A percentile compares a stretch with the other conserved stretches of the same genome.
Conservation (phyloP, 2,329 filamentous ascomycete genomes). For the Myriosclerotinia scirpicola region DNA sequence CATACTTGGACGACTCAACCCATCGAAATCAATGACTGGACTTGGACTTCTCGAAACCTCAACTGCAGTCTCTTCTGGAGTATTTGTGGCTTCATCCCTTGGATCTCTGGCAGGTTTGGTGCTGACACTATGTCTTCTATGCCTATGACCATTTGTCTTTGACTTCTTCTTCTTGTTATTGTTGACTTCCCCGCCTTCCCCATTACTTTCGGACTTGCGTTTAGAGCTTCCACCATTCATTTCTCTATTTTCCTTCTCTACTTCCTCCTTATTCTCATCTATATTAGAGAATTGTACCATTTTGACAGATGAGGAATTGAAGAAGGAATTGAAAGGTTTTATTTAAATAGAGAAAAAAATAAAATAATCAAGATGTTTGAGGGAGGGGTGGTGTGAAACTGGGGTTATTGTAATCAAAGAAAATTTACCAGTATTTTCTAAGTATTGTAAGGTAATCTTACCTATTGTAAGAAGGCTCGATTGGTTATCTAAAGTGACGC, state of each 20-base stretch:
- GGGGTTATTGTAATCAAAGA: conserved; percentile 12
- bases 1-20: conserved; percentile 59
- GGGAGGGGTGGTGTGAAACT: not conserved
- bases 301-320: not conserved
- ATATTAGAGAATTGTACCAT: conserved; percentile 36
- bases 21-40: conserved; percentile 62
- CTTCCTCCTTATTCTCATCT: conserved; percentile 23
- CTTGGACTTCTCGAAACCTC: conserved; percentile 49
- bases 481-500: not conserved
- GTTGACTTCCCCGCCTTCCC: conserved; percentile 15
- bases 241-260: conserved; percentile 5
- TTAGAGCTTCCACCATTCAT: conserved; percentile 17
- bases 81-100: conserved; percentile 48
- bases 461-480: not conserved
- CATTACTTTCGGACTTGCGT: conserved; percentile 13
- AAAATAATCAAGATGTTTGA: not conserved
- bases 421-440: conserved; percentile 11
- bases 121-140: conserved; percentile 55
- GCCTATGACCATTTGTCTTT: conserved; percentile 34
- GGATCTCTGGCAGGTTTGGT: conserved; percentile 63
- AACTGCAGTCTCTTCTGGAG: conserved; percentile 26
- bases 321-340: not conserved
- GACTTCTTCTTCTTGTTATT: conserved; percentile 33
- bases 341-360: not conserved
- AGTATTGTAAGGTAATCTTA: too few species aligned